These are phyloP conservation scores for Boehmeria nivea DNA, from an alignment of 306 rosid genomes.

Conservation along the genomic window DNA sequence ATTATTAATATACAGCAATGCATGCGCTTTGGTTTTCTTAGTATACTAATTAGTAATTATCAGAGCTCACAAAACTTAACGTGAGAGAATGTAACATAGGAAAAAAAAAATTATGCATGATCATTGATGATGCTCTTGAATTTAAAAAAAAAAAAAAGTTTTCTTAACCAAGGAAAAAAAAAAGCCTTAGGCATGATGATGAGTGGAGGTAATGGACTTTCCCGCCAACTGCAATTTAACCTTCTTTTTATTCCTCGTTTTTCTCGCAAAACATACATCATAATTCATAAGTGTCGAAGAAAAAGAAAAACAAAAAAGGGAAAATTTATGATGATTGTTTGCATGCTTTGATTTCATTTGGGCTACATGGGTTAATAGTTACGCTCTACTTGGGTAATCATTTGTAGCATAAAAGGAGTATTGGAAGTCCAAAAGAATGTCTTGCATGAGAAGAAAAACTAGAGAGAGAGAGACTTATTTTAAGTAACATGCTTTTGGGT, in stretches of 20 bases:
- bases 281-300: constrained; percentile 3
- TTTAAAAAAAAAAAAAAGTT: too few relatives aligned
- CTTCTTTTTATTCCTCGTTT: too few relatives aligned
- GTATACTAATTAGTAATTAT: background rate
- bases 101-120: background rate
- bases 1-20: too few relatives aligned
- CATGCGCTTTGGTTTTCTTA: too few relatives aligned
- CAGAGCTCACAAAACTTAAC: constrained; percentile 2
- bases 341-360: constrained; percentile 10
- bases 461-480: background rate
- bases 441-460: constrained; percentile 20
- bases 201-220: constrained; percentile 1
- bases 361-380: constrained; percentile 4
- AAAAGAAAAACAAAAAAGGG: background rate
- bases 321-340: constrained; percentile 5
- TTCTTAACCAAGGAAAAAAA: background rate
- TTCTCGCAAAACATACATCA: too few relatives aligned
- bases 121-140: background rate
- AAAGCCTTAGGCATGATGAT: background rate
- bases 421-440: constrained; percentile 12
- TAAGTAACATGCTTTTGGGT: background rate
- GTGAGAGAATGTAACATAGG: background rate
- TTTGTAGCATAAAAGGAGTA: constrained; percentile 1
- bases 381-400: constrained; percentile 5
- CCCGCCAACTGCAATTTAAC: constrained; percentile 18